Percentiles rank a stretch among this genome's conserved stretches.
Evolutionary conservation across 768 basidiomycete genomes (phyloP).

Genomic region (Phylloporus arenicola): DNA sequence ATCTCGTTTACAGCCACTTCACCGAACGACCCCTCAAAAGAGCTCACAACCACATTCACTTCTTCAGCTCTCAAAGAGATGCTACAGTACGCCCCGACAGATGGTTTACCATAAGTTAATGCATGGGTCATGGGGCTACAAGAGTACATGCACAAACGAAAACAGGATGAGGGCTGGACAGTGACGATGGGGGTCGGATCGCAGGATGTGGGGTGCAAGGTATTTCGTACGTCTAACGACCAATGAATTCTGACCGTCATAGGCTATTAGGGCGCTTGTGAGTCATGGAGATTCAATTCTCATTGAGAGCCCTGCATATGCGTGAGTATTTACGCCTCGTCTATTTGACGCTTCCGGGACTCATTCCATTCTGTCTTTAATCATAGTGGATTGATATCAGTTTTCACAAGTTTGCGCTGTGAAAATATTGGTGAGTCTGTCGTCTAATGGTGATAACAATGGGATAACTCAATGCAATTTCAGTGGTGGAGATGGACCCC

Average conservation of each 20-base stretch:
- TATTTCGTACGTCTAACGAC: not conserved
- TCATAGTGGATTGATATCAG: slow-evolving; percentile 53
- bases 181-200: not conserved
- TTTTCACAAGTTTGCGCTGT: slow-evolving; percentile 33
- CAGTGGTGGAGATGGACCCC: not conserved
- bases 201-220: not conserved
- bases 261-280: slow-evolving; percentile 45
- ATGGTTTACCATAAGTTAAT: not conserved
- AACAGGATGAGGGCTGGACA: not conserved
- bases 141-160: not conserved
- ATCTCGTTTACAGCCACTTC: not conserved
- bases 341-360: not conserved
- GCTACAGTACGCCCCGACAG: not conserved
- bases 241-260: not conserved
- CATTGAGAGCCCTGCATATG: slow-evolving; percentile 76
- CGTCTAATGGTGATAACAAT: not conserved
- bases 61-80: not conserved
- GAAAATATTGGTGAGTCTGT: slow-evolving; percentile 46
- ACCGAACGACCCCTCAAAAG: not conserved
- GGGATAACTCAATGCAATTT: not conserved
- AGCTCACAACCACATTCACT: not conserved
- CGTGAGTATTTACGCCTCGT: slow-evolving; percentile 35
- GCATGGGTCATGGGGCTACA: not conserved
- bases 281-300: slow-evolving; percentile 25
- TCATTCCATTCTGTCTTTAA: not conserved